phyloP scores from a whole-genome alignment of 2,329 filamentous ascomycete species.

The Cytospora paraplurivora region DNA sequence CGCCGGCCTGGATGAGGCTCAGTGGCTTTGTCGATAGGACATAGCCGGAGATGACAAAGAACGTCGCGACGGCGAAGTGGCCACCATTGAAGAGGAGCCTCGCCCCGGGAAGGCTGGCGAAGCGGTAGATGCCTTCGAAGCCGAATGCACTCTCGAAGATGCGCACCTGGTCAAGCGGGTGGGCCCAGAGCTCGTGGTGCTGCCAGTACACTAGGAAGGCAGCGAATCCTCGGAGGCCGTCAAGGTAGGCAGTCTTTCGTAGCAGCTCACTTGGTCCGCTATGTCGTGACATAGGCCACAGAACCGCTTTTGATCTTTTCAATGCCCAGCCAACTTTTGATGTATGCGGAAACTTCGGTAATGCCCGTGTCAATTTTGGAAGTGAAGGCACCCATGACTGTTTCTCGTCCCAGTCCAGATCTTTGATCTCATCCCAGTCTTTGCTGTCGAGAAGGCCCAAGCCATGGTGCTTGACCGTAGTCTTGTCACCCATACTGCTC shows the following conservation, averaged over 20 bases:
- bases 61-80: constrained; percentile 60
- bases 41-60: constrained; percentile 62
- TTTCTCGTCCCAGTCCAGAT: constrained; percentile 31
- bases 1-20: constrained; percentile 47
- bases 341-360: constrained; percentile 20
- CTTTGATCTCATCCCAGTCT: constrained; percentile 40
- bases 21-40: constrained; percentile 56
- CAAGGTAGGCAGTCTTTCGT: constrained; percentile 61
- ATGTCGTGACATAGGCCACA: constrained; percentile 26
- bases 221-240: constrained; percentile 68
- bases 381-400: constrained; percentile 31
- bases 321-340: constrained; percentile 22
- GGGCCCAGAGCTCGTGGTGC: constrained; percentile 62
- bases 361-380: constrained; percentile 34
- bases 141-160: constrained; percentile 58
- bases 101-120: constrained; percentile 58
- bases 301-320: constrained; percentile 21
- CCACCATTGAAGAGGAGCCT: constrained; percentile 63
- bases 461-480: constrained; percentile 35
- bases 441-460: constrained; percentile 39
- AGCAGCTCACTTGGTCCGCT: constrained; percentile 34
- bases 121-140: constrained; percentile 49
- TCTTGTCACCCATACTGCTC: constrained; percentile 31
- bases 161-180: constrained; percentile 41
- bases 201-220: constrained; percentile 67